phyloP scores from a whole-genome alignment of 2,329 filamentous ascomycete genomes.

The Xylariales sp. region DNA sequence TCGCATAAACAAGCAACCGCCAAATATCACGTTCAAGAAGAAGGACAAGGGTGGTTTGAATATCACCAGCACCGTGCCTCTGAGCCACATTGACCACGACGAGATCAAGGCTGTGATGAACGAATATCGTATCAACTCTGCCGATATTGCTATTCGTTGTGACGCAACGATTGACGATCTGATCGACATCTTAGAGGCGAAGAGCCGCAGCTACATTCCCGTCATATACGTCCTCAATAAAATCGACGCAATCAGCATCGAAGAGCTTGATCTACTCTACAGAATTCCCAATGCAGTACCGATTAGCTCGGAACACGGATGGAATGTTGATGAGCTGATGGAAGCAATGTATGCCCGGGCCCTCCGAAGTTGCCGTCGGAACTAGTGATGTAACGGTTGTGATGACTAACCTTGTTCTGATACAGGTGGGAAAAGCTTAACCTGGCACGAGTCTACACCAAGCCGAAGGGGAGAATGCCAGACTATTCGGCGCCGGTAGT shows the following conservation, averaged over 20 bases:
- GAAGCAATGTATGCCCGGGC: slow-evolving; percentile 69
- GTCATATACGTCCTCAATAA: slow-evolving; percentile 99
- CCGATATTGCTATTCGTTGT: slow-evolving; percentile 95
- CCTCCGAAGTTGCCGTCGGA: background rate
- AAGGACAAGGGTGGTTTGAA: slow-evolving; percentile 98
- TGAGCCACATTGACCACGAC: slow-evolving; percentile 89
- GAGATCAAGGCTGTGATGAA: slow-evolving; percentile 98
- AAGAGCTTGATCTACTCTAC: slow-evolving; percentile 93
- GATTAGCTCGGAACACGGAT: slow-evolving; percentile 95
- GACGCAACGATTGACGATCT: slow-evolving; percentile 96
- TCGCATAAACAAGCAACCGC: slow-evolving; percentile 92
- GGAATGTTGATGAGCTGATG: slow-evolving; percentile 96
- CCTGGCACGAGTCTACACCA: slow-evolving; percentile 90
- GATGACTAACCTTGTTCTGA: background rate
- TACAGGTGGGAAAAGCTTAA: slow-evolving; percentile 85
- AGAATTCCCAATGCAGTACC: slow-evolving; percentile 95
- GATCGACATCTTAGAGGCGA: slow-evolving; percentile 93
- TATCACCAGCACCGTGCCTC: slow-evolving; percentile 88
- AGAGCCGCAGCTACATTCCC: slow-evolving; percentile 94
- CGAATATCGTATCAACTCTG: slow-evolving; percentile 94
- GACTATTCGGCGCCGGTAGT: slow-evolving; percentile 93
- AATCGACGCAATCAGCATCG: slow-evolving; percentile 96
- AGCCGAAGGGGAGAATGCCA: slow-evolving; percentile 91
- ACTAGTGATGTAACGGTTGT: background rate
- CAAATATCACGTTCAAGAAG: slow-evolving; percentile 99